Conservation (phyloP, 2,329 filamentous ascomycete species). For the Sordariomycetes sp. region DNA sequence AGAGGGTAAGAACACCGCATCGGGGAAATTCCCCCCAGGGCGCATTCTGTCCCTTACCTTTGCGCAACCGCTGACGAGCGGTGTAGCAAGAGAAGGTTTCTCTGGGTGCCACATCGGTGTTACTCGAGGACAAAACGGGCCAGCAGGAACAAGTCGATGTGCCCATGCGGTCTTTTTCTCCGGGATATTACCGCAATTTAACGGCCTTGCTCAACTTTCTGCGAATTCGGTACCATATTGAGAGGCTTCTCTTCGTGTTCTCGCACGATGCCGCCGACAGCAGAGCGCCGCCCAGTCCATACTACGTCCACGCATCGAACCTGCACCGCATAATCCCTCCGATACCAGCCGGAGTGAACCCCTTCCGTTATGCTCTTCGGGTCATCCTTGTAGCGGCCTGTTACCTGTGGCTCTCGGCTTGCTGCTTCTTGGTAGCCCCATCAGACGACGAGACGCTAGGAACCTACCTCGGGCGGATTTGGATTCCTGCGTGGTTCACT, state of each 20-base stretch:
- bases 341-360: slow-evolving; percentile 22
- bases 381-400: slow-evolving; percentile 31
- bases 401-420: slow-evolving; percentile 42
- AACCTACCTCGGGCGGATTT: slow-evolving; percentile 38
- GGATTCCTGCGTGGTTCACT: slow-evolving; percentile 33
- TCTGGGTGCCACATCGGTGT: slow-evolving; percentile 26
- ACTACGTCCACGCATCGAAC: slow-evolving; percentile 44
- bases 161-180: slow-evolving; percentile 24
- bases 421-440: slow-evolving; percentile 36
- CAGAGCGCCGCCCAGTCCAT: slow-evolving; percentile 17
- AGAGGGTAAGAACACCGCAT: slow-evolving; percentile 6
- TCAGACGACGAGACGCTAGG: slow-evolving; percentile 28
- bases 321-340: slow-evolving; percentile 34
- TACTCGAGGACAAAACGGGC: slow-evolving; percentile 19
- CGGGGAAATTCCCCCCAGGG: background rate
- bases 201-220: slow-evolving; percentile 45
- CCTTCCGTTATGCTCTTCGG: slow-evolving; percentile 29
- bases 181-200: slow-evolving; percentile 42
- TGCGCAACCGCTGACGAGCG: background rate
- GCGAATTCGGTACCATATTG: slow-evolving; percentile 33
- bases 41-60: background rate
- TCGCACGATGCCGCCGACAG: slow-evolving; percentile 17
- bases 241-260: slow-evolving; percentile 43
- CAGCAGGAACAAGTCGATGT: slow-evolving; percentile 23
- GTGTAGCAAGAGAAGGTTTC: slow-evolving; percentile 20